A percentile compares a stretch with the other conserved stretches of the same genome.
Conservation (phyloP, 768 basidiomycete species). For the Tylopilus plumbeoviolaceoides region DNA sequence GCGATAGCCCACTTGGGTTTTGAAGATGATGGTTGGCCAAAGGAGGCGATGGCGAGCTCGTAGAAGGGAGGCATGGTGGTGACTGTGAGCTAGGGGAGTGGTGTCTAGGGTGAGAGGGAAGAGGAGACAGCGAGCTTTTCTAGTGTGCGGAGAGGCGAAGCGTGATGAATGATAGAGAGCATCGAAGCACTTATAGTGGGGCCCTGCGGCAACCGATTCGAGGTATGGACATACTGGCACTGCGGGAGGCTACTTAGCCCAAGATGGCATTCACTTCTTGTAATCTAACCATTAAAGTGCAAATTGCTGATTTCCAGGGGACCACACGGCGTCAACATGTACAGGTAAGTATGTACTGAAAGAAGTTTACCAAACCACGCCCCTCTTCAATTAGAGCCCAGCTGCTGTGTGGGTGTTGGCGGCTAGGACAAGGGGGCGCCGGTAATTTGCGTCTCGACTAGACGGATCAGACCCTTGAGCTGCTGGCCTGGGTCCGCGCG, state of each 20-base stretch:
- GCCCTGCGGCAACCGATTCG: slow-evolving; percentile 21
- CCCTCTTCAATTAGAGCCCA: slow-evolving; percentile 14
- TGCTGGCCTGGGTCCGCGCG: background rate
- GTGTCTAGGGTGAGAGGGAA: too few relatives aligned
- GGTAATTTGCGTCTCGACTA: too few relatives aligned
- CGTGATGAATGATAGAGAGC: slow-evolving; percentile 13
- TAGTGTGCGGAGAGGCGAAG: slow-evolving; percentile 9
- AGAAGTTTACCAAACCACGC: slow-evolving; percentile 25
- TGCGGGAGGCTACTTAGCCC: slow-evolving; percentile 13
- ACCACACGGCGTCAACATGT: background rate
- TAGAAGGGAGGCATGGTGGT: slow-evolving; percentile 31
- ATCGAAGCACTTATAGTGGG: slow-evolving; percentile 11
- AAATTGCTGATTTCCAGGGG: slow-evolving; percentile 28
- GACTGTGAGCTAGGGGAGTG: slow-evolving; percentile 3
- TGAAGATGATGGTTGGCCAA: slow-evolving; percentile 18
- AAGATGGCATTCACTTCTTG: slow-evolving; percentile 16
- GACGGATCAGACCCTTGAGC: too few relatives aligned
- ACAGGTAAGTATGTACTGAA: slow-evolving; percentile 14
- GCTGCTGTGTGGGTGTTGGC: background rate
- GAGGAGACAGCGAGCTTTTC: slow-evolving; percentile 25
- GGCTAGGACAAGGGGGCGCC: background rate
- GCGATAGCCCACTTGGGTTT: slow-evolving; percentile 25
- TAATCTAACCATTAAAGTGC: slow-evolving; percentile 33
- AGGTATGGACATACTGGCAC: background rate
- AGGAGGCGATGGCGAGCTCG: slow-evolving; percentile 29